Base-by-base conservation (phyloP, 345 rosid species). In the Eucalyptus rudis region DNA sequence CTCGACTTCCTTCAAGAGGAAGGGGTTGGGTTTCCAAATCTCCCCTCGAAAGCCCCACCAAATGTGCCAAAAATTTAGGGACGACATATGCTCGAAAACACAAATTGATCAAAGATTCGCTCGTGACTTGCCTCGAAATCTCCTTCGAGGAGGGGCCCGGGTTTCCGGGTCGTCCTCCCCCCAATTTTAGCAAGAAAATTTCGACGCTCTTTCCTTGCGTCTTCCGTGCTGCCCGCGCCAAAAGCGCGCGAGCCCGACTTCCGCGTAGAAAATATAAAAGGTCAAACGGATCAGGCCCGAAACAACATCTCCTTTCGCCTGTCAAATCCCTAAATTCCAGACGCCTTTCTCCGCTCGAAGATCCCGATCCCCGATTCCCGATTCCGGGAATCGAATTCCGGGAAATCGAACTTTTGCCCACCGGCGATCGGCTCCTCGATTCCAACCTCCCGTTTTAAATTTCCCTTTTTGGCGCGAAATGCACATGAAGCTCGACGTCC, bases 11-110 rank as follows among this genome's bases (percentile, higher is more conserved):
- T 52, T 19, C 1, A 1, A 52, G 56, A 52, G 56, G 5, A 14
- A 49, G 16, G 51, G 7, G 51, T 49, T 49, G 51, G 51, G 51
- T 13, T 49, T 49, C 51, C 51, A 49, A 49, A 49, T 49, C 16
- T 49, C 16, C 51, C 51, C 16, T 13, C 2, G 1, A 13, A 49
- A 13, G 6, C 51, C 16, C 51, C 58, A 52, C 24, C 10, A 1
- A 1, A 52, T 52, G 58, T 52, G 10, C 5, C 22, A 0, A 0
- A 52, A 52, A 52, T 19, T 7, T 19, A 19, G 29, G 0, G 29
- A 56, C 0, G 2, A 56, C 40, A 8, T 15, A n/a, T 29, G 76
- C 40, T n/a, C 11, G 20, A 29, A 14, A 62, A 62, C n/a, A 3
- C 31, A 64, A 31, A 64, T 8, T 16, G 19, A n/a, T 14, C 5